Conservation (phyloP, 2,329 filamentous ascomycete genomes). For the Cyphellophora europaea region DNA sequence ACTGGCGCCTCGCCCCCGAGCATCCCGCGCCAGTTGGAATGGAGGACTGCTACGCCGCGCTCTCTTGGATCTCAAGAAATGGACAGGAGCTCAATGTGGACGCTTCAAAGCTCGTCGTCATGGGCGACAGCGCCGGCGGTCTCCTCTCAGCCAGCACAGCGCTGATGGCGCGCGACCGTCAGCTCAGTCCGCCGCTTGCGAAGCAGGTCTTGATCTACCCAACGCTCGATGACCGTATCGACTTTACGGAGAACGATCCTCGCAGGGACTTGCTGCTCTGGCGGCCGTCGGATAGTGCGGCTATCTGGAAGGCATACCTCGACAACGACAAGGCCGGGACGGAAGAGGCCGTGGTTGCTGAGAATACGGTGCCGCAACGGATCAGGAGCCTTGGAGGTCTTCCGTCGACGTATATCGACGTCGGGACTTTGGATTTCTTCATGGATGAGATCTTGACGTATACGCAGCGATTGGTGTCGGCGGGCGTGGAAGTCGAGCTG, state of each 20-base stretch:
- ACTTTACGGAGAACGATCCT: constrained; percentile 5
- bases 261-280: constrained; percentile 25
- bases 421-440: constrained; percentile 36
- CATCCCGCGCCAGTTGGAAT: constrained; percentile 28
- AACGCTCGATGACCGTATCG: constrained; percentile 38
- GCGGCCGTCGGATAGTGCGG: constrained; percentile 32
- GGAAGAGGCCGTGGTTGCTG: constrained; percentile 15
- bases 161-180: constrained; percentile 28
- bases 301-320: constrained; percentile 33
- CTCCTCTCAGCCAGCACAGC: constrained; percentile 29
- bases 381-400: constrained; percentile 30
- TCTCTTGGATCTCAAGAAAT: constrained; percentile 25
- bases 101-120: constrained; percentile 25
- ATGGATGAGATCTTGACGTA: constrained; percentile 31
- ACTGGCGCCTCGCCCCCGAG: constrained; percentile 24
- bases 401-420: constrained; percentile 37
- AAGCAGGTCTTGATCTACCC: constrained; percentile 38
- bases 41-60: constrained; percentile 30
- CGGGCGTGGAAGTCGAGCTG: constrained; percentile 32
- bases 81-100: constrained; percentile 24
- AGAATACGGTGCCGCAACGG: too few species aligned
- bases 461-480: constrained; percentile 30
- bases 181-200: constrained; percentile 21
- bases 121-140: constrained; percentile 30
- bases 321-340: constrained; percentile 7